A percentile compares a stretch with the other conserved stretches of the same genome.
Conservation (phyloP, 257 asterid species). For the Capsicum rhomboideum region DNA sequence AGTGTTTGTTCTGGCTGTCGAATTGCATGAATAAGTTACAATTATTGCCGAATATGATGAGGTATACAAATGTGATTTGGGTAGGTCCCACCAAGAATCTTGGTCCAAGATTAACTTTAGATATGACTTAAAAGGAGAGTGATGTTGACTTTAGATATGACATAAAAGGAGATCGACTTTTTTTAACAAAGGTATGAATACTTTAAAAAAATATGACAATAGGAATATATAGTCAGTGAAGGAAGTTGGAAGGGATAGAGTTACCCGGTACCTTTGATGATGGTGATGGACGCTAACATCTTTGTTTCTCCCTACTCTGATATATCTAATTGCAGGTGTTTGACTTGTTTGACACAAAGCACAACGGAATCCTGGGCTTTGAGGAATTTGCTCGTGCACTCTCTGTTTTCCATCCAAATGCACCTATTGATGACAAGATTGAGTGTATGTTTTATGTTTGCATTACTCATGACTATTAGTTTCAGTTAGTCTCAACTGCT, state of each 20-base stretch:
- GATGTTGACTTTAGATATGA: not conserved
- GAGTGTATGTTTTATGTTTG: conserved; percentile 45
- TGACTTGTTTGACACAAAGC: conserved; percentile 93
- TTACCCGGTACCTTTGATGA: not conserved
- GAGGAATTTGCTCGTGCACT: conserved; percentile 99
- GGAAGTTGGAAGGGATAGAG: not conserved
- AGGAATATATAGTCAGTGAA: not conserved
- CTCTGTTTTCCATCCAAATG: conserved; percentile 97
- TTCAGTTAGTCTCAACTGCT: not conserved
- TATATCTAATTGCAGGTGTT: conserved; percentile 52
- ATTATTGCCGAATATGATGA: not conserved
- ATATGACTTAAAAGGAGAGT: not conserved
- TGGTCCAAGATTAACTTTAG: not conserved
- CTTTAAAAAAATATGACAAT: not conserved
- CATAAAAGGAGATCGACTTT: not conserved
- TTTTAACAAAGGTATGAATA: not conserved
- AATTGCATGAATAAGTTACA: not conserved
- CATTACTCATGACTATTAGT: not conserved
- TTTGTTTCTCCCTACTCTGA: conserved; percentile 7
- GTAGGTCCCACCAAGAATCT: not conserved
- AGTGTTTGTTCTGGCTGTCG: not conserved
- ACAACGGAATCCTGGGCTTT: conserved; percentile 93
- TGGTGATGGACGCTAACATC: not conserved
- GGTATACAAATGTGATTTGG: not conserved
- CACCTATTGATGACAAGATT: conserved; percentile 93